A percentile compares a stretch with the other conserved stretches of the same genome.
Evolutionary conservation across 345 rosid species (phyloP).

Genomic region (Eucalyptus microcorys): DNA sequence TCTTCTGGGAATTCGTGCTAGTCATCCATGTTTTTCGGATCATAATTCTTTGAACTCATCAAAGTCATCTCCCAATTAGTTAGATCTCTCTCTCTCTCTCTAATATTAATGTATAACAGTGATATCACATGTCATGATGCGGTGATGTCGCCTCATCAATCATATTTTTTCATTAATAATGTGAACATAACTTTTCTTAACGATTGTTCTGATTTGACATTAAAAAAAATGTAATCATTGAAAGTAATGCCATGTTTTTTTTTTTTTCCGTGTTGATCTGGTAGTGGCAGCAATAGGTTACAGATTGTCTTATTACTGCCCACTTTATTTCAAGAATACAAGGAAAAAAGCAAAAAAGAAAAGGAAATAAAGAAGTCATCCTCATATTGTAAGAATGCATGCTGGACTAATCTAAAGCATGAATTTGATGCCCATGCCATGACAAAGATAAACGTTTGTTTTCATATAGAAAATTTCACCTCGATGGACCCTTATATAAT

Average conservation of each 20-base stretch:
- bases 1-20: not conserved
- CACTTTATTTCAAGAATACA: not conserved
- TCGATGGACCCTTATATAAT: not conserved
- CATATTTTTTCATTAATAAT: not conserved
- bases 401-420: not conserved
- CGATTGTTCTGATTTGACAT: rapidly evolving
- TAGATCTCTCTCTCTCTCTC: no score
- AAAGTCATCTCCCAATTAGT: not conserved
- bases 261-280: no score
- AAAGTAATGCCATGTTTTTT: not conserved
- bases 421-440: not conserved
- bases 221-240: not conserved
- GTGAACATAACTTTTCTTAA: not conserved
- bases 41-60: not conserved
- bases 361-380: not conserved
- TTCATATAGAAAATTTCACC: not conserved
- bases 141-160: not conserved
- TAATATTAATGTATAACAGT: not conserved
- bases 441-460: not conserved
- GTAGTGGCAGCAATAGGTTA: not conserved
- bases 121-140: not conserved
- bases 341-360: not conserved
- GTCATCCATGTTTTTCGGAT: not conserved
- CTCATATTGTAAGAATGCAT: not conserved
- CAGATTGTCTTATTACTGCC: not conserved